Conservation (phyloP, 108 stramenopile species). For the Poteriospumella lacustris region DNA sequence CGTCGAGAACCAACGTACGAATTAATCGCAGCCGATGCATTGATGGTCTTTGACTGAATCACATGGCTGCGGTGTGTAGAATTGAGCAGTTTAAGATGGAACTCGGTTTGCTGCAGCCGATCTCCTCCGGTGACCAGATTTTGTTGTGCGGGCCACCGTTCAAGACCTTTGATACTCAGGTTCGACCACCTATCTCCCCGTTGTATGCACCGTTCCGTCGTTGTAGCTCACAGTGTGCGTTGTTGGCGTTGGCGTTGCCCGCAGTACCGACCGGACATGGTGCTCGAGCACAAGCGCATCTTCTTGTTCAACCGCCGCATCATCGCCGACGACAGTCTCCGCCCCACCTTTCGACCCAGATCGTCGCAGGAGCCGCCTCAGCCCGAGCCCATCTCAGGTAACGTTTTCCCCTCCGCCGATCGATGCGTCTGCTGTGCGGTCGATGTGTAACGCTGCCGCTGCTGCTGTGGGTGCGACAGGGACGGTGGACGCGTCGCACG, state of each 20-base stretch:
- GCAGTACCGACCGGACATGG: not conserved
- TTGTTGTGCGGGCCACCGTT: not conserved
- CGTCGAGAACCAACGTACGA: not conserved
- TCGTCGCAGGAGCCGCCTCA: not conserved
- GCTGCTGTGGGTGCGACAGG: not conserved
- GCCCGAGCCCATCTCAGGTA: not conserved
- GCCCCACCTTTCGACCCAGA: too few species aligned
- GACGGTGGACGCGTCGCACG: not conserved
- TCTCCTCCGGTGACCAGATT: not conserved
- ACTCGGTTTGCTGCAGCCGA: not conserved
- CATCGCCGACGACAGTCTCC: too few species aligned
- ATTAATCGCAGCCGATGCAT: not conserved
- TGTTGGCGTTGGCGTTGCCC: not conserved
- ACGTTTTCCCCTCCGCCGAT: not conserved
- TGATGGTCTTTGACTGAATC: not conserved
- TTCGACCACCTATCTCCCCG: not conserved
- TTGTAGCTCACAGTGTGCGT: not conserved
- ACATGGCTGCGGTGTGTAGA: not conserved
- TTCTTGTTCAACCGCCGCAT: not conserved
- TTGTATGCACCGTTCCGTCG: not conserved
- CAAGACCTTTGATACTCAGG: not conserved
- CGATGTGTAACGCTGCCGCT: not conserved
- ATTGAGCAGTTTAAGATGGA: not conserved
- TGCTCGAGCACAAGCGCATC: not conserved
- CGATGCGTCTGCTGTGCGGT: not conserved